phyloP scores from a whole-genome alignment of 352 stramenopile species.

The Lagenidium sp. region DNA sequence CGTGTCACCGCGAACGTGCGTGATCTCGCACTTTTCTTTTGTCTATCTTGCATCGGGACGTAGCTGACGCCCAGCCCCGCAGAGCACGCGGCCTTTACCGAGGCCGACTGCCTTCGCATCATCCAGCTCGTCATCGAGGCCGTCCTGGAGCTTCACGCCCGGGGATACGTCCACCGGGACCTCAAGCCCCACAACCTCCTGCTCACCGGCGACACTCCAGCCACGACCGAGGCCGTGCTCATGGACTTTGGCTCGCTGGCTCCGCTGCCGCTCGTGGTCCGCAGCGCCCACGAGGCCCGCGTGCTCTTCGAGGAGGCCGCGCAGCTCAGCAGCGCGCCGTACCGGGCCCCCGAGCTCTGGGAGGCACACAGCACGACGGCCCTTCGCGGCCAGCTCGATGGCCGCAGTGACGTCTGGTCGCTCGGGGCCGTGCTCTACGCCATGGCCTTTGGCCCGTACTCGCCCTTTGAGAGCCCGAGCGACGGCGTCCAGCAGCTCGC shows the following conservation, averaged over 20 bases:
- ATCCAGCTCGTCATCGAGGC: conserved; percentile 45
- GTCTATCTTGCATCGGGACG: no score
- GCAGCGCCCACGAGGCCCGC: conserved; percentile 28
- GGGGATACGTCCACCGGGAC: conserved; percentile 63
- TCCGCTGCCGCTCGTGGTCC: conserved; percentile 20
- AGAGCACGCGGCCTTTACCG: conserved; percentile 26
- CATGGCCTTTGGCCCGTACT: conserved; percentile 85
- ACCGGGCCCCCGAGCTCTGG: conserved; percentile 90
- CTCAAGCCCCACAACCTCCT: conserved; percentile 74
- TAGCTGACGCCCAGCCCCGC: no score
- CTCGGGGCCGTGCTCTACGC: conserved; percentile 88
- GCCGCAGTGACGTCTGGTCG: conserved; percentile 85
- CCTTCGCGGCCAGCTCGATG: conserved; percentile 26
- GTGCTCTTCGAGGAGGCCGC: conserved; percentile 75
- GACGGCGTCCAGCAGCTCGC: conserved; percentile 44
- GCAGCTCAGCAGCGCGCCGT: conserved; percentile 79
- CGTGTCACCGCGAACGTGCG: conserved; percentile 16
- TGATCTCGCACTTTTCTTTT: no score
- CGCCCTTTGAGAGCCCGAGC: conserved; percentile 77
- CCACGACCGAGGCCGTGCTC: conserved; percentile 48
- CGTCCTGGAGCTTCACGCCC: conserved; percentile 39
- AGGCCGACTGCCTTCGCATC: conserved; percentile 35
- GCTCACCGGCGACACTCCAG: conserved; percentile 23
- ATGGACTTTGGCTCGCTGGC: conserved; percentile 75
- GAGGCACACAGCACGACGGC: conserved; percentile 22